Percentiles rank a stretch among this genome's conserved stretches.
Conservation (phyloP, 257 asterid genomes). For the Asclepias syriaca region DNA sequence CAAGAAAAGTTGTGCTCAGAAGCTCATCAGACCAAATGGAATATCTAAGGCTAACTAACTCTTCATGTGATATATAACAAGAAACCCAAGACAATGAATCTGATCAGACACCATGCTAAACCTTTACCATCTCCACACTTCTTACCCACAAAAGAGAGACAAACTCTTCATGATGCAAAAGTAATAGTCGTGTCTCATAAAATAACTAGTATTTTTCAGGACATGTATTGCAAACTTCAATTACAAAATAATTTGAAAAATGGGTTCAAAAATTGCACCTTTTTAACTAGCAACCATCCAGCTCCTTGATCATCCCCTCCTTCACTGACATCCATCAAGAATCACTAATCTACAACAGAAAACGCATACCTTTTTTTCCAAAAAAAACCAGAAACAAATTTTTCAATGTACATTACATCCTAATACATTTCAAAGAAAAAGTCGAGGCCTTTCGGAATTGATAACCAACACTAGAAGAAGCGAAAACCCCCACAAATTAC, state of each 20-base stretch:
- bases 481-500: background rate
- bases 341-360: slow-evolving; percentile 26
- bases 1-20: background rate
- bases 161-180: background rate
- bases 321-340: slow-evolving; percentile 56
- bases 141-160: background rate
- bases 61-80: background rate
- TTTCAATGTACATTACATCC: background rate
- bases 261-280: slow-evolving; percentile 44
- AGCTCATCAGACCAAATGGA: slow-evolving; percentile 2
- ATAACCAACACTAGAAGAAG: background rate
- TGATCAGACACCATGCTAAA: background rate
- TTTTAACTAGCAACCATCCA: slow-evolving; percentile 98
- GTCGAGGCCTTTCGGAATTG: slow-evolving; percentile 6
- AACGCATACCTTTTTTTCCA: background rate
- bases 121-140: background rate
- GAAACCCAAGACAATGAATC: background rate
- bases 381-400: background rate
- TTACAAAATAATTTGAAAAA: slow-evolving; percentile 16
- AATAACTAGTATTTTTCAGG: background rate
- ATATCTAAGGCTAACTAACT: background rate
- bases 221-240: background rate
- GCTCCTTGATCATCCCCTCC: slow-evolving; percentile 84
- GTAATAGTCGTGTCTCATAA: background rate
- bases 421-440: slow-evolving; percentile 2